Percentiles rank a stretch among this genome's conserved stretches.
Evolutionary conservation across 108 stramenopile genomes (phyloP).

Genomic region (Cyclostephanos tholiformis): DNA sequence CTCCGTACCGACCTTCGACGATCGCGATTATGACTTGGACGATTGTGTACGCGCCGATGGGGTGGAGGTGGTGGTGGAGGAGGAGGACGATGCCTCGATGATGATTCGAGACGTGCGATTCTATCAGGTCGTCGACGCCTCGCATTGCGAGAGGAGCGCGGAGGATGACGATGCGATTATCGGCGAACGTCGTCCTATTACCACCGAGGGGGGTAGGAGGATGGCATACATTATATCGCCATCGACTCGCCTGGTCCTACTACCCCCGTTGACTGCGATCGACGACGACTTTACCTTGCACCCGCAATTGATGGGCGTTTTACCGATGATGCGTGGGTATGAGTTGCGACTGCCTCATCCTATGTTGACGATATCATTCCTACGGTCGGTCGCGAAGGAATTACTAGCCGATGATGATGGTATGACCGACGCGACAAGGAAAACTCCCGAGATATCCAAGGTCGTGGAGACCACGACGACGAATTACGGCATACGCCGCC

Average conservation of each 20-base stretch:
- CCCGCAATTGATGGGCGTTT: constrained; percentile 3
- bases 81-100: not conserved
- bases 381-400: constrained; percentile 27
- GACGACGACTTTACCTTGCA: not conserved
- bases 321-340: constrained; percentile 18
- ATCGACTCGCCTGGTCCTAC: constrained; percentile 36
- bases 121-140: constrained; percentile 30
- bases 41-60: not conserved
- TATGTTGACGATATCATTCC: constrained; percentile 21
- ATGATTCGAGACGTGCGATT: constrained; percentile 16
- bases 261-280: not conserved
- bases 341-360: constrained; percentile 42
- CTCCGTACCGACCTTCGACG: constrained; percentile 17
- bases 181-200: not conserved
- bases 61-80: not conserved
- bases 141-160: constrained; percentile 1
- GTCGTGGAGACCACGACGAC: not conserved
- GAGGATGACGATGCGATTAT: not conserved
- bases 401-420: not conserved
- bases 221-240: constrained; percentile 41
- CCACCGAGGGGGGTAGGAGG: not conserved
- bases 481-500: not conserved
- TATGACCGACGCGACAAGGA: not conserved
- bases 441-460: not conserved
- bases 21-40: not conserved